Evolutionary conservation across 1,139 yeast genomes (phyloP), one percentile per base, ranked within the genome.

Genomic region (Protomyces arabidopsidicola): DNA sequence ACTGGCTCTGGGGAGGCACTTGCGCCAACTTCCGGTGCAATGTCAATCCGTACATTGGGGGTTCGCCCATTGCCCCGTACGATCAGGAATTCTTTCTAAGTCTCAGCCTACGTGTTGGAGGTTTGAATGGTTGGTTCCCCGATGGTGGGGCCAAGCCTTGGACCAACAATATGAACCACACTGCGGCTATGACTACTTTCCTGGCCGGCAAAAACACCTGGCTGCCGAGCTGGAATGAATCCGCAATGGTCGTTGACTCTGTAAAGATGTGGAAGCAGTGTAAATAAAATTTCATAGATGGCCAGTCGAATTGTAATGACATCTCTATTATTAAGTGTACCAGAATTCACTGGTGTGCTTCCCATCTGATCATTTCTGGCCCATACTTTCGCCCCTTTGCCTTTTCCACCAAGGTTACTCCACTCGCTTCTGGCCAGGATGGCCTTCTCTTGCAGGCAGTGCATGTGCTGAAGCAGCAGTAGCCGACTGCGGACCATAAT

Each of bases 21-120:
- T 42, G 48, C 18, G 36, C 36, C 34, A 27, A 50, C 35, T 27
- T 54, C 39, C 6, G 22, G 12, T 42, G 48, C 18, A 42, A 65
- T 66, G 48, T 66, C 67, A 64, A 67, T 39, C 68, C 69, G 10
- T 27, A 52, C 35, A 65, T 67, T 10, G 64, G 45, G 10, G 54
- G 55, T 24, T 53, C 55, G 22, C 4, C 22, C 35, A 45, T 53
- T 12, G 66, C 69, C 20, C 69, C 69, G n/a, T 63, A 60, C 18
- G 66, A 65, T 42, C 67, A 62, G 50, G 65, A 56, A 20, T 66
- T 65, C 35, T 63, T 51, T 36, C 38, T 66, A 27, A 65, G 63
- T 34, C 34, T 65, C 27, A 63, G 64, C 50, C 66, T 65, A 18
- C 66, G 65, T 2, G 67, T 64, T 12, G 67, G 67, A 20, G 67